A percentile compares a stretch with the other conserved stretches of the same genome.
These are phyloP conservation scores for Spongiforma sp. DNA, from an alignment of 1,284 basidiomycete species.

Conservation along the genomic window DNA sequence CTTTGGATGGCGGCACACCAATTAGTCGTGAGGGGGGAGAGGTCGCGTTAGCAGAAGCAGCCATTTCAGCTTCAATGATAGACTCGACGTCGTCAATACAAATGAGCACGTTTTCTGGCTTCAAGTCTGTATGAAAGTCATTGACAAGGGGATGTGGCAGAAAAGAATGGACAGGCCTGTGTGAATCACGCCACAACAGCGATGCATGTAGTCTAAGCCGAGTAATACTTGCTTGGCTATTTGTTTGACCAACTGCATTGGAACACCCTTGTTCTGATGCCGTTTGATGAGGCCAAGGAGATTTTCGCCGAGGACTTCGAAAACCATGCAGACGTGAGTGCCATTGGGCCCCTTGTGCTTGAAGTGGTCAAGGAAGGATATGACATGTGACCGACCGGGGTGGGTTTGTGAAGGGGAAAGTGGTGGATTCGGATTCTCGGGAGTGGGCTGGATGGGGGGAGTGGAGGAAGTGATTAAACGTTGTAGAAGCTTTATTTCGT, in stretches of 20 bases:
- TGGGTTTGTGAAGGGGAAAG: constrained; percentile 73
- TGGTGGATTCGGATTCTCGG: constrained; percentile 60
- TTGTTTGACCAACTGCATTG: constrained; percentile 93
- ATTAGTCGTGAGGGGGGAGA: constrained; percentile 80
- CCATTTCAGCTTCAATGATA: constrained; percentile 89
- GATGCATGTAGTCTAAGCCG: constrained; percentile 97
- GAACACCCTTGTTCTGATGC: constrained; percentile 94
- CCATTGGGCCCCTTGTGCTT: constrained; percentile 97
- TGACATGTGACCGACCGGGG: constrained; percentile 84
- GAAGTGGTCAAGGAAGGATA: constrained; percentile 97
- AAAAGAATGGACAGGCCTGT: constrained; percentile 57
- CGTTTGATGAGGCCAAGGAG: constrained; percentile 98
- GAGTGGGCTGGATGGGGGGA: constrained; percentile 59
- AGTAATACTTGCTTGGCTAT: constrained; percentile 97
- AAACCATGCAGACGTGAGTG: constrained; percentile 99
- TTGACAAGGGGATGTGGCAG: constrained; percentile 1
- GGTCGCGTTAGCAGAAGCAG: constrained; percentile 53
- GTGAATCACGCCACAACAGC: constrained; percentile 95
- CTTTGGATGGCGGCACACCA: constrained; percentile 95
- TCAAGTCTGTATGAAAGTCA: constrained; percentile 68
- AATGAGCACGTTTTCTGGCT: constrained; percentile 98
- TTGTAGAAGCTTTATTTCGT: constrained; percentile 98
- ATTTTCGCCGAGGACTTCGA: constrained; percentile 98
- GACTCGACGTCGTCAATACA: constrained; percentile 97
- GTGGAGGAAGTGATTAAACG: constrained; percentile 90